These are phyloP conservation scores for Claviceps pazoutovae DNA, from an alignment of 2,329 filamentous ascomycete species.

Conservation along the genomic window DNA sequence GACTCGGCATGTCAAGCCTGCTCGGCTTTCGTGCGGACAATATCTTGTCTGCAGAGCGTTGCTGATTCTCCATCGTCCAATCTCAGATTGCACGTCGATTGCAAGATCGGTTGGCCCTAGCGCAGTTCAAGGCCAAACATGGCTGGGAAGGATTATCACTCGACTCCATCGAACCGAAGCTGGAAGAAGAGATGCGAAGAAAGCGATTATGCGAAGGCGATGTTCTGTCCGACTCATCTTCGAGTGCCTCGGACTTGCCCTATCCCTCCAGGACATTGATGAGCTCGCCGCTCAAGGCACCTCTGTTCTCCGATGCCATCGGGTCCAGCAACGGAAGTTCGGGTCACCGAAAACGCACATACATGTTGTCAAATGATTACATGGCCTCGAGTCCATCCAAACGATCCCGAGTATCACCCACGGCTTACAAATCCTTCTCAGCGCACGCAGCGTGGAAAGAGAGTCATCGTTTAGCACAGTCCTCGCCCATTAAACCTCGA, in stretches of 20 bases:
- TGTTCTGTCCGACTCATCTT: conserved; percentile 74
- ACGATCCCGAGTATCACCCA: conserved; percentile 51
- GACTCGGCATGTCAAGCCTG: not conserved
- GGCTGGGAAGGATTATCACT: conserved; percentile 86
- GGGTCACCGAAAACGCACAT: conserved; percentile 50
- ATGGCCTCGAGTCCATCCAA: conserved; percentile 47
- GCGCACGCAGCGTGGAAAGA: conserved; percentile 59
- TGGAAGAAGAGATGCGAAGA: conserved; percentile 65
- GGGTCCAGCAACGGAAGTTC: conserved; percentile 55
- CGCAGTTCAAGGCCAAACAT: conserved; percentile 94
- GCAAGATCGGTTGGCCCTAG: conserved; percentile 85
- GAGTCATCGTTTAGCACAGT: conserved; percentile 63
- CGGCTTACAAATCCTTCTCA: conserved; percentile 43
- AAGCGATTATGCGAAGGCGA: conserved; percentile 59
- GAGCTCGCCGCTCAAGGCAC: conserved; percentile 72
- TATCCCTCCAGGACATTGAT: conserved; percentile 56
- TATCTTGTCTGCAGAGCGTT: not conserved
- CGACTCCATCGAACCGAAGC: conserved; percentile 70
- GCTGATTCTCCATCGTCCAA: not conserved
- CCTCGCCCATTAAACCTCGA: conserved; percentile 70
- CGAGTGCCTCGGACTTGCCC: conserved; percentile 64
- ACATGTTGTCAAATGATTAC: conserved; percentile 44
- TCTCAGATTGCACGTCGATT: conserved; percentile 77
- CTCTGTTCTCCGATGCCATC: conserved; percentile 74
- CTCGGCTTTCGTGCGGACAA: not conserved